A percentile compares a stretch with the other conserved stretches of the same genome.
Evolutionary conservation across 768 basidiomycete species (phyloP).

Genomic region (Termitomyces sp.): DNA sequence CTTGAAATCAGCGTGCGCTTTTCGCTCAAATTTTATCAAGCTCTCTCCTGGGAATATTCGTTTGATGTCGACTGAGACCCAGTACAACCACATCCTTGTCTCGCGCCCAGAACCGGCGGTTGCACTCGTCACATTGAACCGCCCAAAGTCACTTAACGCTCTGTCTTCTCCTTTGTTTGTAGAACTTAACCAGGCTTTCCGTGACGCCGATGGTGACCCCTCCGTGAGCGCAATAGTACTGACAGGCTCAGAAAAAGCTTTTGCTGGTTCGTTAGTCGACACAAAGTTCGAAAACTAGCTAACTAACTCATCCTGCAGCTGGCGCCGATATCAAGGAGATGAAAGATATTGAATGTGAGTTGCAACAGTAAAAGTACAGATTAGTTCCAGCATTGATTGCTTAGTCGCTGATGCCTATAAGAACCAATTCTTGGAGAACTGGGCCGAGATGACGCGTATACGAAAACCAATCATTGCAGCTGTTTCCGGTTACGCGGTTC

Average conservation of each 20-base stretch:
- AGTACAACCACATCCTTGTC: constrained; percentile 64
- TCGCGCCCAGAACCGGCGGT: constrained; percentile 66
- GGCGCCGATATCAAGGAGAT: constrained; percentile 99
- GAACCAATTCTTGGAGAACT: constrained; percentile 80
- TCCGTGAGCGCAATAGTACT: constrained; percentile 80
- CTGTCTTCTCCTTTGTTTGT: constrained; percentile 74
- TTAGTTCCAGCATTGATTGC: neutral
- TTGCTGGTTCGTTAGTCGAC: constrained; percentile 64
- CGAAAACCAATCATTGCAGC: constrained; percentile 95
- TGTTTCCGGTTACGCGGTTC: constrained; percentile 88
- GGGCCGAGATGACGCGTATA: constrained; percentile 67
- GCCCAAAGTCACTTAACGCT: constrained; percentile 89
- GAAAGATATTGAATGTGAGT: constrained; percentile 90
- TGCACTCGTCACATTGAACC: constrained; percentile 80
- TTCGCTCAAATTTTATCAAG: constrained; percentile 9
- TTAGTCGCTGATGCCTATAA: constrained; percentile 85
- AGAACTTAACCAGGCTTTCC: constrained; percentile 77
- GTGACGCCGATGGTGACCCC: constrained; percentile 64
- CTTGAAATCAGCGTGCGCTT: constrained; percentile 6
- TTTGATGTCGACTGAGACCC: constrained; percentile 40
- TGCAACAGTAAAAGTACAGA: neutral
- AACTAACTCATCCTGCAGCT: constrained; percentile 42
- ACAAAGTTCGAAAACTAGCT: neutral
- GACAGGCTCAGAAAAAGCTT: constrained; percentile 89
- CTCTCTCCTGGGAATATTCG: constrained; percentile 22